Percentiles rank a stretch among this genome's conserved stretches.
phyloP scores from a whole-genome alignment of 257 asterid genomes.

The Paraleonurus japonicus region DNA sequence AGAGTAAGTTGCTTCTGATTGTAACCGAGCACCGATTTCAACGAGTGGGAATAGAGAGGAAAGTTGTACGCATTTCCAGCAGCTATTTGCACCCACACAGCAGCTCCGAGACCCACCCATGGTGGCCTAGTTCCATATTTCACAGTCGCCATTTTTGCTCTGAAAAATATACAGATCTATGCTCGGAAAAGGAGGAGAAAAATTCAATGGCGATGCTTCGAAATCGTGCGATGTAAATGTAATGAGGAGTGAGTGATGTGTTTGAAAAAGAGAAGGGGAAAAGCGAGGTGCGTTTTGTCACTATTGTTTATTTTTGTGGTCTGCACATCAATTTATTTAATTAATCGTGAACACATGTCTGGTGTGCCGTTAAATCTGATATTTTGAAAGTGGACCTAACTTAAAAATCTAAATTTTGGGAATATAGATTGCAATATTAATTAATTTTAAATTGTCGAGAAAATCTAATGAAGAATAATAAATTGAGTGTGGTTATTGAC shows the following conservation, averaged over 20 bases:
- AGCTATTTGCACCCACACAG: constrained; percentile 71
- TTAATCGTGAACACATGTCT: too few species aligned
- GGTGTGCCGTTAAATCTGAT: neutral
- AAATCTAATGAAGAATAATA: too few species aligned
- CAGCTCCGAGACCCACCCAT: constrained; percentile 78
- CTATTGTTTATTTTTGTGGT: neutral
- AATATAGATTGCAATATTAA: too few species aligned
- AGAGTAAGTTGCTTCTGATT: constrained; percentile 62
- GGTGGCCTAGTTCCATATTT: constrained; percentile 71
- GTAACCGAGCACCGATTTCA: constrained; percentile 63
- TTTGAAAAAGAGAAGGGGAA: constrained; percentile 7
- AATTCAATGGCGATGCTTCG: neutral
- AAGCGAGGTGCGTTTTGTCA: constrained; percentile 25
- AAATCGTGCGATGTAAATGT: neutral
- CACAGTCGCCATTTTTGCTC: constrained; percentile 35
- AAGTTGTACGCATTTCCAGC: constrained; percentile 67
- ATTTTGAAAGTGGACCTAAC: neutral
- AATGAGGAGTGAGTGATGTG: neutral
- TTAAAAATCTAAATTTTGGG: too few species aligned
- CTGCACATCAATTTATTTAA: neutral
- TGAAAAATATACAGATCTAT: constrained; percentile 10
- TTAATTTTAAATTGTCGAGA: too few species aligned
- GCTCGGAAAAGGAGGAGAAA: neutral
- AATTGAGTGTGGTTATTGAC: too few species aligned
- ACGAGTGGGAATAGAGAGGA: constrained; percentile 68